Evolutionary conservation across 495 filamentous ascomycete genomes (phyloP).

Genomic region (Lasiosphaeria ovina): DNA sequence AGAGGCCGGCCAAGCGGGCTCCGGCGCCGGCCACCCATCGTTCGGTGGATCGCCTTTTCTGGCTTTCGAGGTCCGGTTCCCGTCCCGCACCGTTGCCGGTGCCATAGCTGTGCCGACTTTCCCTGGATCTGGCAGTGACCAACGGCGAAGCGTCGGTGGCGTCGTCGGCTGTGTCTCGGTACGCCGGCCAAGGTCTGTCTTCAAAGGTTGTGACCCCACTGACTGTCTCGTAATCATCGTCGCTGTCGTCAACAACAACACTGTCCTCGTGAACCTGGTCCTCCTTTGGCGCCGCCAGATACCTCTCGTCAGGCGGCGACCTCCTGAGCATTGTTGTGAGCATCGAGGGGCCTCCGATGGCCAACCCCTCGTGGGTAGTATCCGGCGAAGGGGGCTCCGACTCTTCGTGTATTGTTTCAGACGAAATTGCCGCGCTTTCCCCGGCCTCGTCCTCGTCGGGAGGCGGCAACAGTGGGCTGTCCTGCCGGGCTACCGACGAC

Average conservation of each 20-base stretch:
- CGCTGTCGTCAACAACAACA: conserved; percentile 23
- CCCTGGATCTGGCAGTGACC: conserved; percentile 27
- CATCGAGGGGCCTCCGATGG: conserved; percentile 52
- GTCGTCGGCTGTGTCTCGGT: conserved; percentile 20
- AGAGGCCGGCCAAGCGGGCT: conserved; percentile 7
- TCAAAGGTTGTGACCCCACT: conserved; percentile 3
- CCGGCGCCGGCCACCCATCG: conserved; percentile 19
- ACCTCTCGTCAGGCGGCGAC: conserved; percentile 41
- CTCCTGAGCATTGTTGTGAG: conserved; percentile 62
- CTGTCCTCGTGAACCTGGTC: conserved; percentile 22
- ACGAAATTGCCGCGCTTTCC: conserved; percentile 12
- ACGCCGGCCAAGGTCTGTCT: conserved; percentile 7
- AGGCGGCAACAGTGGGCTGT: conserved; percentile 23
- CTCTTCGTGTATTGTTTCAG: conserved; percentile 56
- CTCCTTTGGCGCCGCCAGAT: conserved; percentile 11
- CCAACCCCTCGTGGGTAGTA: conserved; percentile 26
- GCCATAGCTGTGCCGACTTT: conserved; percentile 26
- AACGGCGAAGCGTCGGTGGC: conserved; percentile 38
- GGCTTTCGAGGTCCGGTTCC: conserved; percentile 41
- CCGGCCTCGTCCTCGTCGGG: conserved; percentile 20
- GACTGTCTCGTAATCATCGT: conserved; percentile 10
- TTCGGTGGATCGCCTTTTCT: conserved; percentile 29
- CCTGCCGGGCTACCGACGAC: conserved; percentile 23
- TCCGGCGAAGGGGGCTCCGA: conserved; percentile 59
- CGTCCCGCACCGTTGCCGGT: conserved; percentile 16